Evolutionary conservation across 495 filamentous ascomycete genomes (phyloP).

Genomic region (Penicillium turbatum): DNA sequence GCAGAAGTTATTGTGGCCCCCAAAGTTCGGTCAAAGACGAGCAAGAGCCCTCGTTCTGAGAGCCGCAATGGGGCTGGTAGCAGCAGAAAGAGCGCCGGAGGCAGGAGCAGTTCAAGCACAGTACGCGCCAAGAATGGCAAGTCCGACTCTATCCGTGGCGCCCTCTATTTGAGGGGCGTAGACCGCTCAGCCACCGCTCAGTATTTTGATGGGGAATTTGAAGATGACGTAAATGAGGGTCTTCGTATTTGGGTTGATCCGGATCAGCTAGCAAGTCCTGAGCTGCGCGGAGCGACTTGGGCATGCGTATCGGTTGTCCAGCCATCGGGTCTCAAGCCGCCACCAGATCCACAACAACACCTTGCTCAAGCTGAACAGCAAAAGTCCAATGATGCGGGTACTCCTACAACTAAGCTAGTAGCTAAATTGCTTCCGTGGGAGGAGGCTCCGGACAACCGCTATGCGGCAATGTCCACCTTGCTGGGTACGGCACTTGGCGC

Average conservation of each 20-base stretch:
- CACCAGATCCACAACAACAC: constrained; percentile 69
- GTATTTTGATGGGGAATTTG: constrained; percentile 63
- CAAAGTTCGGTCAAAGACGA: constrained; percentile 64
- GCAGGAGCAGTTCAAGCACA: constrained; percentile 67
- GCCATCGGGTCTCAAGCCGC: constrained; percentile 70
- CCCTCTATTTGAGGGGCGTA: constrained; percentile 72
- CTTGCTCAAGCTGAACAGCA: constrained; percentile 54
- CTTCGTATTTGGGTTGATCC: constrained; percentile 80
- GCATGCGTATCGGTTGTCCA: constrained; percentile 73
- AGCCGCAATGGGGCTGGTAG: constrained; percentile 68
- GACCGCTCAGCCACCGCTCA: constrained; percentile 61
- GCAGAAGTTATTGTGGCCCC: constrained; percentile 96
- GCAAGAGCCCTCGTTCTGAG: constrained; percentile 50
- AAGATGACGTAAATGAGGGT: constrained; percentile 51
- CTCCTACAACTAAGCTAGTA: constrained; percentile 65
- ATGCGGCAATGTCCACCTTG: constrained; percentile 69
- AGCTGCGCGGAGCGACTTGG: constrained; percentile 68
- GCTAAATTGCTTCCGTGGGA: constrained; percentile 76
- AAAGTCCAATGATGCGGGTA: constrained; percentile 51
- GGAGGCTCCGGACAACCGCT: constrained; percentile 75
- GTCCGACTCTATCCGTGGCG: constrained; percentile 54
- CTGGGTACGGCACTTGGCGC: constrained; percentile 68
- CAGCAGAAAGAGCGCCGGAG: constrained; percentile 65
- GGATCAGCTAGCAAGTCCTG: constrained; percentile 61
- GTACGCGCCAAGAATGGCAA: constrained; percentile 54